Conservation (phyloP, 495 filamentous ascomycete genomes). For the Penicillium goetzii region DNA sequence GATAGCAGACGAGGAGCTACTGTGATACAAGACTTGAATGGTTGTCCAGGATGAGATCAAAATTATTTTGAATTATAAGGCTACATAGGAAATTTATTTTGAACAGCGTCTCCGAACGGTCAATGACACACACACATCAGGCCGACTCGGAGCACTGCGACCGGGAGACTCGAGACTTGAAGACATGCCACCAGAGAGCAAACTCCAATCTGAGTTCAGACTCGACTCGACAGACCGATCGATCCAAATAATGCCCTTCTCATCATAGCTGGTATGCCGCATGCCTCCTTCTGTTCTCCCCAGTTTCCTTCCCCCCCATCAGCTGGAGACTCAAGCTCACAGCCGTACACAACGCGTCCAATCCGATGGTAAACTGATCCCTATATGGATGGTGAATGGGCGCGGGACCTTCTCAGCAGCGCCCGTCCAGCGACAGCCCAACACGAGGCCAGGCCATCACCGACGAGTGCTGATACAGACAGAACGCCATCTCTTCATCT, state of each 20-base stretch:
- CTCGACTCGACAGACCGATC: background rate
- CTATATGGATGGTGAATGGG: constrained; percentile 51
- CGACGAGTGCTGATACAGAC: constrained; percentile 53
- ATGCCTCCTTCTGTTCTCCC: background rate
- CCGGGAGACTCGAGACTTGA: background rate
- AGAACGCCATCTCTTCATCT: constrained; percentile 55
- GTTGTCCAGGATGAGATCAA: background rate
- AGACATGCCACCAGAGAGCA: background rate
- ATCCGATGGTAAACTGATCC: constrained; percentile 52
- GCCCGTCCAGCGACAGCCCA: constrained; percentile 46
- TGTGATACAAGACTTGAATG: background rate
- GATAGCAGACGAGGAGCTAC: background rate
- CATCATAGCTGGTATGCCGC: background rate
- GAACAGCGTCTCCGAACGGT: background rate
- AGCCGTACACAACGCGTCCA: constrained; percentile 47
- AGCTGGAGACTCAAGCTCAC: constrained; percentile 4
- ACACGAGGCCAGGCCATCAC: constrained; percentile 28
- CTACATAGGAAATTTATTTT: background rate
- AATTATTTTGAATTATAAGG: background rate
- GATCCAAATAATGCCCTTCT: background rate
- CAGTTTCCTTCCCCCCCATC: background rate
- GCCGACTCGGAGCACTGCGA: background rate
- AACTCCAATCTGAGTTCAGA: background rate
- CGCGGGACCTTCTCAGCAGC: constrained; percentile 56
- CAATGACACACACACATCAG: background rate